A percentile compares a stretch with the other conserved stretches of the same genome.
Evolutionary conservation across 148 eudicot genomes (phyloP).

Genomic region (Persicaria maculosa): DNA sequence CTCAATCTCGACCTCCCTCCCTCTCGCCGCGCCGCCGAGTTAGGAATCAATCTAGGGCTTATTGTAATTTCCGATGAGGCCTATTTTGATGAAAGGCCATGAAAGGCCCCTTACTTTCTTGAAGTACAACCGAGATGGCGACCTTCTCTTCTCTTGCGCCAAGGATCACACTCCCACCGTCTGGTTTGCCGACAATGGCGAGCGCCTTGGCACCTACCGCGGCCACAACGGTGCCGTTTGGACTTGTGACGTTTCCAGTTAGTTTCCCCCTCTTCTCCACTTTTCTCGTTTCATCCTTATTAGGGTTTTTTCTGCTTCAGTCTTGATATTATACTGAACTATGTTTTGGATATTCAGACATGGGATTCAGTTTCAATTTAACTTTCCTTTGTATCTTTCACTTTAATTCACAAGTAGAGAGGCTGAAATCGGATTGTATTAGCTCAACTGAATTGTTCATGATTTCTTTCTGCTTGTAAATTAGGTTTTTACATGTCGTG

Average conservation of each 20-base stretch:
- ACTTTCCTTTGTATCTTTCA: too few relatives aligned
- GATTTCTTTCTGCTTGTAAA: background rate
- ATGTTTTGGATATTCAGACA: background rate
- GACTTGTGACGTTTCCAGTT: slow-evolving; percentile 79
- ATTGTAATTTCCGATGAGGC: slow-evolving; percentile 46
- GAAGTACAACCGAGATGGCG: slow-evolving; percentile 87
- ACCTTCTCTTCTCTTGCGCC: slow-evolving; percentile 64
- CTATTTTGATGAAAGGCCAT: slow-evolving; percentile 96
- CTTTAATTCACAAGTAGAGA: background rate
- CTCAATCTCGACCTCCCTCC: too few relatives aligned
- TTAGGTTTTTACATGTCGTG: background rate
- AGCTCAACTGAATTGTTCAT: background rate
- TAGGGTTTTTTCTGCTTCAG: too few relatives aligned
- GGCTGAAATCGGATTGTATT: background rate
- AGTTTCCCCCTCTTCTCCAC: background rate
- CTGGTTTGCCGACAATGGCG: slow-evolving; percentile 75
- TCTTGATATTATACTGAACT: background rate
- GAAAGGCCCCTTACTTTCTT: slow-evolving; percentile 89
- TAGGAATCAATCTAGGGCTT: too few relatives aligned
- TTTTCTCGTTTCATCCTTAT: background rate
- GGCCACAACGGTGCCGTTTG: slow-evolving; percentile 99
- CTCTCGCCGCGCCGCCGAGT: too few relatives aligned
- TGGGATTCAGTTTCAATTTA: background rate
- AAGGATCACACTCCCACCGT: slow-evolving; percentile 68
- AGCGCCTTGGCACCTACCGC: slow-evolving; percentile 81